These are phyloP conservation scores for Zygosaccharomyces bisporus DNA, from an alignment of 805 yeast genomes.

Conservation along the genomic window DNA sequence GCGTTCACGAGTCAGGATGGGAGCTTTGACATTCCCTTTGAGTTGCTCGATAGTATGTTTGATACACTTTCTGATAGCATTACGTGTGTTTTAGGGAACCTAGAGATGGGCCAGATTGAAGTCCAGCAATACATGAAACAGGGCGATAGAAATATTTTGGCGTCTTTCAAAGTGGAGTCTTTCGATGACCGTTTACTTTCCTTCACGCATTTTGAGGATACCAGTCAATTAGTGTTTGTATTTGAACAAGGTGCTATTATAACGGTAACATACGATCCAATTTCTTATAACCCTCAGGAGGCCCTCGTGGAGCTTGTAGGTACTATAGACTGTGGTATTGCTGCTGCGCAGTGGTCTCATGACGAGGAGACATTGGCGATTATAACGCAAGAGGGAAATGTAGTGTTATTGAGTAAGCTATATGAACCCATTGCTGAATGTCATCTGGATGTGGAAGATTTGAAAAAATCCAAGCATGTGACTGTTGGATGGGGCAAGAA, in stretches of 20 bases:
- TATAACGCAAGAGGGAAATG: constrained; percentile 56
- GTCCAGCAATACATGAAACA: constrained; percentile 71
- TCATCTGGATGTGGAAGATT: constrained; percentile 55
- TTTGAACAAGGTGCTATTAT: constrained; percentile 73
- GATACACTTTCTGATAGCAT: constrained; percentile 73
- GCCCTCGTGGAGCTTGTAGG: constrained; percentile 74
- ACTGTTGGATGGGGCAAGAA: constrained; percentile 98
- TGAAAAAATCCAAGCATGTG: constrained; percentile 72
- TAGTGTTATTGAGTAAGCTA: constrained; percentile 64
- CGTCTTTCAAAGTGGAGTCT: constrained; percentile 51
- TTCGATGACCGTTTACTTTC: constrained; percentile 45
- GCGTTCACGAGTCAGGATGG: constrained; percentile 17
- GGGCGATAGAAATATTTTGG: constrained; percentile 56
- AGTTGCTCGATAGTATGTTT: constrained; percentile 42
- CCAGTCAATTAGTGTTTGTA: constrained; percentile 61
- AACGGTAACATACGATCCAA: constrained; percentile 56
- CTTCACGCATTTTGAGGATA: constrained; percentile 67
- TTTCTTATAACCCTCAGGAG: constrained; percentile 43
- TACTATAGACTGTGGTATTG: constrained; percentile 69
- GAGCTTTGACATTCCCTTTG: constrained; percentile 17
- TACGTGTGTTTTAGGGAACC: constrained; percentile 56
- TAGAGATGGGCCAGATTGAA: constrained; percentile 57
- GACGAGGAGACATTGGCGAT: constrained; percentile 84
- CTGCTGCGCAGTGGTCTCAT: constrained; percentile 79
- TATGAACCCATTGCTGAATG: constrained; percentile 78